Base-by-base conservation (phyloP, 805 yeast genomes). In the Suhomyces sp. region DNA sequence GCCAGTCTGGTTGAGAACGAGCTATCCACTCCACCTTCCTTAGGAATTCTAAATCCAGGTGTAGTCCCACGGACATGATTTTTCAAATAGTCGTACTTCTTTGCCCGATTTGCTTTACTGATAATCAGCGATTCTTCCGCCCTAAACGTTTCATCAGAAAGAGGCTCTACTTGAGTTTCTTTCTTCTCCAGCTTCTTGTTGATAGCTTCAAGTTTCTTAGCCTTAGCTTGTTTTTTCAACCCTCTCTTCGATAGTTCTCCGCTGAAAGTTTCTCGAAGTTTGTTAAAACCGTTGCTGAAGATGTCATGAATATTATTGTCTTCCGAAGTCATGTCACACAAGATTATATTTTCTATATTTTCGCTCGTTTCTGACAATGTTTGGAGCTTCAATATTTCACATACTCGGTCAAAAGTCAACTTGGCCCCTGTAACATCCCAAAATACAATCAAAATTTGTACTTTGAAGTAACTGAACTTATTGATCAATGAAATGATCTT, bases 371-470 rank as follows among this genome's bases (percentile, higher is more conserved):
- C 24, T 38, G 26, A 24, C 22, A 54, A 50, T 12, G 56, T 53
- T 2, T 54, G 50, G 2, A 65, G 38, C 2, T 57, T 49, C 24
- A 74, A 60, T 2, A 52, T 17, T 8, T 57, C 48, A 2, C 49
- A 17, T 12, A 69, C 60, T 22, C 62, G 59, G 2, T 50, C 58
- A 1, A 41, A 13, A 9, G 47, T 33, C 19, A 70, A 33, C 2
- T 52, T 58, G 6, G 66, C 50, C 12, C 62, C 57, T 5, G 60
- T 57, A 2, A 56, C 53, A 54, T 74, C 77, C 84, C 84, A 81
- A 53, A 64, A 72, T 13, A 80, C 47, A 5, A 80, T 52, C 15
- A 80, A 48, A 4, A 81, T 58, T 47, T 74, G 76, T 2, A 74
- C 67, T 53, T 68, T 69, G 58, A 68, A 78, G 42, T 63, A 60